phyloP scores from a whole-genome alignment of 805 yeast genomes.

The Vanderwaltozyma verrucispora region DNA sequence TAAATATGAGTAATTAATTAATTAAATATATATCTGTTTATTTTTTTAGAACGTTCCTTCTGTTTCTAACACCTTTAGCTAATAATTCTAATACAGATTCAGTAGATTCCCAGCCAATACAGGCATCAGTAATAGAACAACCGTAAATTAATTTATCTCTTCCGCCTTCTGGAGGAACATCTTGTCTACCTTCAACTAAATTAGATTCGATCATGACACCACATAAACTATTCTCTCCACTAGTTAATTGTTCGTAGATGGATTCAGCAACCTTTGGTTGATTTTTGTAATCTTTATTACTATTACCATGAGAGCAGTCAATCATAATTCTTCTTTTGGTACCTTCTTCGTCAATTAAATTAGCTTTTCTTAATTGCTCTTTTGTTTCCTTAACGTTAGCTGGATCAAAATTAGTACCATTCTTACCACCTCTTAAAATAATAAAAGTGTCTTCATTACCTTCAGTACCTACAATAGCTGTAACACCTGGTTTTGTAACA shows the following conservation, averaged over 20 bases:
- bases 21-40: too few species aligned
- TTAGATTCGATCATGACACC: conserved; percentile 96
- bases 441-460: conserved; percentile 94
- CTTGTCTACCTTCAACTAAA: conserved; percentile 85
- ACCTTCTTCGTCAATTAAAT: conserved; percentile 33
- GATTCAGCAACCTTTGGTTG: conserved; percentile 86
- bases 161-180: conserved; percentile 56
- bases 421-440: conserved; percentile 91
- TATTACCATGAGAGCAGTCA: conserved; percentile 97
- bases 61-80: conserved; percentile 71
- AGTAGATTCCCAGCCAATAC: conserved; percentile 89
- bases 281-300: conserved; percentile 85
- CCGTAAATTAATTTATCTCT: conserved; percentile 68
- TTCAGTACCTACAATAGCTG: conserved; percentile 91
- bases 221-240: conserved; percentile 70
- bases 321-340: conserved; percentile 72
- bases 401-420: conserved; percentile 86
- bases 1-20: background rate
- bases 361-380: conserved; percentile 41
- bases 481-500: conserved; percentile 94
- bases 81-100: conserved; percentile 67
- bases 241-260: conserved; percentile 72
- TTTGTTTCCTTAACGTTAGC: conserved; percentile 68
- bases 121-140: conserved; percentile 93
- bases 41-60: conserved; percentile 44